These are phyloP conservation scores for Tagetes erecta DNA, from an alignment of 129 eudicot genomes.

Conservation along the genomic window DNA sequence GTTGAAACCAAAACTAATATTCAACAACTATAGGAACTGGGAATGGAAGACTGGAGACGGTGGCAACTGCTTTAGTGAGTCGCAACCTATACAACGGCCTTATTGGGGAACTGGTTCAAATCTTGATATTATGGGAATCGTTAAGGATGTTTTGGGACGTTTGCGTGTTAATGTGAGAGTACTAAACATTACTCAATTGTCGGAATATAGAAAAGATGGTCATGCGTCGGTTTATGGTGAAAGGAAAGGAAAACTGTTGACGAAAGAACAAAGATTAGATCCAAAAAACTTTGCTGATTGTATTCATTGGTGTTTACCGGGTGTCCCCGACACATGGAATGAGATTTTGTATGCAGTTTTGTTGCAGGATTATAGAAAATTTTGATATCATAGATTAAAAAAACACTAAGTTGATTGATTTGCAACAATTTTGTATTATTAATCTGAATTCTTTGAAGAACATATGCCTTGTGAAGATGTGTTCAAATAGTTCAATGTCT, in stretches of 20 bases:
- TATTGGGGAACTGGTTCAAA: conserved; percentile 93
- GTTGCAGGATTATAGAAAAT: conserved; percentile 61
- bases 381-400: conserved; percentile 17
- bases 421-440: conserved; percentile 9
- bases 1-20: background rate
- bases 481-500: background rate
- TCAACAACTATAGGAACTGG: conserved; percentile 63
- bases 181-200: conserved; percentile 80
- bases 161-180: conserved; percentile 55
- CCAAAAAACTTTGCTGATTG: conserved; percentile 85
- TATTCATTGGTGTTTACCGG: conserved; percentile 97
- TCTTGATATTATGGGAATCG: conserved; percentile 74
- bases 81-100: conserved; percentile 63
- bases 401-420: background rate
- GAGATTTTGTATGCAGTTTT: conserved; percentile 74
- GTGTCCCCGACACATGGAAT: conserved; percentile 96
- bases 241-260: conserved; percentile 83
- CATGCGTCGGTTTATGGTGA: conserved; percentile 86
- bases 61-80: conserved; percentile 79
- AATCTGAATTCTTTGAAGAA: background rate
- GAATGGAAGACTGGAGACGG: conserved; percentile 87
- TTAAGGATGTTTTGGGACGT: conserved; percentile 48
- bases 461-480: background rate
- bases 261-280: conserved; percentile 72
- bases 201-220: conserved; percentile 84